Conservation (phyloP, 169 alveolate species). For the Miamiensis avidus region DNA sequence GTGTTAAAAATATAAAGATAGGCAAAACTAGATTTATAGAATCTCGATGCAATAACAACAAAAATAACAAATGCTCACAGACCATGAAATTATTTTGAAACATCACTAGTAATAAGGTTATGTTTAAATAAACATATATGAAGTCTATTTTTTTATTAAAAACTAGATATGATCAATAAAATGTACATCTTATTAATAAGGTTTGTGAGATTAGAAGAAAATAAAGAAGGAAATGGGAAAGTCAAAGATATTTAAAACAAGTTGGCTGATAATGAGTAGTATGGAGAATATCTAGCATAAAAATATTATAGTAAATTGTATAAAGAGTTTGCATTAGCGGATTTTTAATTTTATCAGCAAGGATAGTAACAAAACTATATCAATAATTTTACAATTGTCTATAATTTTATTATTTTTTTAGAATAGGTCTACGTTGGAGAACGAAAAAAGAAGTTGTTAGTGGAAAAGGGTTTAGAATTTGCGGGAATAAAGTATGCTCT, state of each 20-base stretch:
- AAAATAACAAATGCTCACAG: background rate
- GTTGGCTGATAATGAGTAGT: slow-evolving; percentile 2
- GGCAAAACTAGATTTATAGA: no score
- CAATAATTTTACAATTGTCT: background rate
- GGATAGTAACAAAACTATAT: slow-evolving; percentile 39
- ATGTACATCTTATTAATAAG: background rate
- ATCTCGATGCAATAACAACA: no score
- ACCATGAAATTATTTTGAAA: background rate
- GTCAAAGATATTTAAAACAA: background rate
- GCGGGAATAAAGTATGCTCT: slow-evolving; percentile 51
- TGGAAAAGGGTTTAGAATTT: slow-evolving; percentile 51
- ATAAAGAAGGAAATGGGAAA: background rate
- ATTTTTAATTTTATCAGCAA: slow-evolving; percentile 43
- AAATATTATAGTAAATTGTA: slow-evolving; percentile 44
- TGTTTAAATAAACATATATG: background rate
- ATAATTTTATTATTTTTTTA: background rate
- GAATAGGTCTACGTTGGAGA: slow-evolving; percentile 63
- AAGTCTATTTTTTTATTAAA: background rate
- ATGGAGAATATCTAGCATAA: slow-evolving; percentile 39
- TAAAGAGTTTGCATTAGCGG: slow-evolving; percentile 56
- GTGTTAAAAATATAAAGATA: no score
- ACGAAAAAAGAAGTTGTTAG: slow-evolving; percentile 46
- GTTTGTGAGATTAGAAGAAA: background rate
- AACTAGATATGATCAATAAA: no score
- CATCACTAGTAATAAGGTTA: background rate